Evolutionary conservation across 345 rosid genomes (phyloP), one percentile per base, ranked within the genome.

Genomic region (Angophora floribunda): DNA sequence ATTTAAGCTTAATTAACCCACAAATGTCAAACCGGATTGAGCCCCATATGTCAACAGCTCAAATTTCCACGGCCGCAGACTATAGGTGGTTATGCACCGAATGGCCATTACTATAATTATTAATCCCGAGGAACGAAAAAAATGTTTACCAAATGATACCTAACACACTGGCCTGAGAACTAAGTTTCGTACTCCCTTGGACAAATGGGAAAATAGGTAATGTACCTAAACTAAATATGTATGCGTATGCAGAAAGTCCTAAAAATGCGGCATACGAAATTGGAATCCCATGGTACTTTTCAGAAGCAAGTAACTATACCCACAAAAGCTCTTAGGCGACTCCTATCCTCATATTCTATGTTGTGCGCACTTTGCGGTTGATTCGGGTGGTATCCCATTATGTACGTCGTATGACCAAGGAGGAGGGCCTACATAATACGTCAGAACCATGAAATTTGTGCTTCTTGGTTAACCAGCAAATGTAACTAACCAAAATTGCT

Each of bases 141-240:
- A 75, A 75, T 28, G 28, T 21, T 14, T 44, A 85, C 89, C 89
- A 49, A 89, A 85, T 53, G 55, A n/a, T 89, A 57, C 89, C 91
- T 85, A 87, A 87, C 91, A 78, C 63, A 57, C 61, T 28, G 36
- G 36, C 51, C n/a, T 44, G 44, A 36, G 28, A 75, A 75, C 28
- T 19, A 75, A 75, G 84, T 75, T 41, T 75, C 49, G 84, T 75
- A 9, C 84, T 75, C 41, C 49, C 84, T 22, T 41, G 28, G 84
- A 75, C 49, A 75, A 75, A 75, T 19, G 3, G 84, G 84, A 21
- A 41, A 75, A 41, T 19, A 10, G 84, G 49, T 28, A 49, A 49
- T 28, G 57, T 26, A 49, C 52, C 86, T 85, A 85, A 26, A 57
- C 51, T 61, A 32, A 44, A 85, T 11, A 44, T 78, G 22, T 78